phyloP scores from a whole-genome alignment of 208 protist species.

The Leishmania martiniquensis region DNA sequence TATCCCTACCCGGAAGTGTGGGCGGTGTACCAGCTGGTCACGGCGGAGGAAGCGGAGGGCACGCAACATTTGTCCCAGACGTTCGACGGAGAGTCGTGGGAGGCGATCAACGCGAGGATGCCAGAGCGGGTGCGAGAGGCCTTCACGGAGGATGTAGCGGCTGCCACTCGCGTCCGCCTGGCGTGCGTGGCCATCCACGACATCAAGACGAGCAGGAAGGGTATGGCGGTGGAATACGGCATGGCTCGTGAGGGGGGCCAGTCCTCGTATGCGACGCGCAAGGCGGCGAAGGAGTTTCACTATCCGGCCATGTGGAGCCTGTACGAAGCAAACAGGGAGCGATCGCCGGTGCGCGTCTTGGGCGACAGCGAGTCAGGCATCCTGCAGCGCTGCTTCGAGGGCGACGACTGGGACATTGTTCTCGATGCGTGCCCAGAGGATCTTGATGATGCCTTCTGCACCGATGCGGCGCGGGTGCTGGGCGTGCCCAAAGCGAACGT shows the following conservation, averaged over 20 bases:
- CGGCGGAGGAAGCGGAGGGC: conserved; percentile 42
- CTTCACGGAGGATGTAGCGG: conserved; percentile 33
- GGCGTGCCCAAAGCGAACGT: conserved; percentile 40
- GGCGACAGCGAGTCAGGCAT: conserved; percentile 37
- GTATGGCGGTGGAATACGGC: conserved; percentile 39
- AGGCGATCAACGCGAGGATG: conserved; percentile 20
- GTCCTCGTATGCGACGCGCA: conserved; percentile 32
- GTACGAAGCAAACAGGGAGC: conserved; percentile 41
- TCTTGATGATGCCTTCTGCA: conserved; percentile 40
- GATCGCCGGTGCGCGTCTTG: neutral
- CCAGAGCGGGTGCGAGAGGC: conserved; percentile 25
- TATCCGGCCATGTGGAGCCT: conserved; percentile 32
- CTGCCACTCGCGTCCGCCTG: conserved; percentile 18
- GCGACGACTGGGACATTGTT: conserved; percentile 42
- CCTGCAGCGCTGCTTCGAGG: conserved; percentile 40
- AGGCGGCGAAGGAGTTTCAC: conserved; percentile 25
- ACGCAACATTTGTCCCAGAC: conserved; percentile 26
- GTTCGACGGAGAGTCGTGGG: conserved; percentile 50
- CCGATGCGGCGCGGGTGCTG: conserved; percentile 41
- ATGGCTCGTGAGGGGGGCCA: conserved; percentile 23
- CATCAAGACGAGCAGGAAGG: conserved; percentile 30
- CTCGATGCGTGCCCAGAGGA: conserved; percentile 32
- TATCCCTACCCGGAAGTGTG: conserved; percentile 52
- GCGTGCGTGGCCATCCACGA: conserved; percentile 27
- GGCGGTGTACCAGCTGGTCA: conserved; percentile 43